Base-by-base conservation (phyloP, 2,329 filamentous ascomycete genomes). In the Epicoccum nigrum region DNA sequence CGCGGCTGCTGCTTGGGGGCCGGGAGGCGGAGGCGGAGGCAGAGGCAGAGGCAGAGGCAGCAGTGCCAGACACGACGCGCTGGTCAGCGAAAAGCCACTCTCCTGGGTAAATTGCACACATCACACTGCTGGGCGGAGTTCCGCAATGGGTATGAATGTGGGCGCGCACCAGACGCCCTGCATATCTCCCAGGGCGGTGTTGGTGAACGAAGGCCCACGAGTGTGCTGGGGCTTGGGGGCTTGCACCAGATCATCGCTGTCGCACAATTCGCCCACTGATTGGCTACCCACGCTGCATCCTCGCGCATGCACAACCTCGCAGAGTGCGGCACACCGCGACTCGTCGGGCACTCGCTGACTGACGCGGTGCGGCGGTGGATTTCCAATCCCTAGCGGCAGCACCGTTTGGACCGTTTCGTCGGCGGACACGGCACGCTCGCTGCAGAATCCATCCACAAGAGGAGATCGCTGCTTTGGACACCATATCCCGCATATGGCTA, bases 401-500 rank as follows among this genome's bases (percentile, higher is more conserved):
- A 33, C 55, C 51, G 53, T 60, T 56, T 33, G 34, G 16, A 38
- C 43, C 45, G 47, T 42, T 46, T 30, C 28, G 45, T 46, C 45
- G 43, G 45, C 45, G 53, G 40, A 40, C 45, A 51, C 54, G 45
- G 45, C 45, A 45, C 33, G 48, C 34, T 28, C 40, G 38, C 51
- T 57, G 44, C 49, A 49, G 43, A 44, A 28, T 39, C 45, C 49
- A 28, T 49, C 38, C 40, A 28, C 45, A 54, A 51, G 55, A 57
- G 46, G 54, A 59, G 51, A 23, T 56, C 59, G 52, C 56, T 59
- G 46, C 44, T 41, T 55, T 56, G 43, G 31, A 50, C 45, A 65
- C 59, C 63, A 64, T 63, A 63, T 64, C 39, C 63, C 55, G 42
- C 33, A 56, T 63, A 13, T 13, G 61, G 47, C 55, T 65, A 65